phyloP scores from a whole-genome alignment of 163 green algal genomes.

The Chloroidium sp. region DNA sequence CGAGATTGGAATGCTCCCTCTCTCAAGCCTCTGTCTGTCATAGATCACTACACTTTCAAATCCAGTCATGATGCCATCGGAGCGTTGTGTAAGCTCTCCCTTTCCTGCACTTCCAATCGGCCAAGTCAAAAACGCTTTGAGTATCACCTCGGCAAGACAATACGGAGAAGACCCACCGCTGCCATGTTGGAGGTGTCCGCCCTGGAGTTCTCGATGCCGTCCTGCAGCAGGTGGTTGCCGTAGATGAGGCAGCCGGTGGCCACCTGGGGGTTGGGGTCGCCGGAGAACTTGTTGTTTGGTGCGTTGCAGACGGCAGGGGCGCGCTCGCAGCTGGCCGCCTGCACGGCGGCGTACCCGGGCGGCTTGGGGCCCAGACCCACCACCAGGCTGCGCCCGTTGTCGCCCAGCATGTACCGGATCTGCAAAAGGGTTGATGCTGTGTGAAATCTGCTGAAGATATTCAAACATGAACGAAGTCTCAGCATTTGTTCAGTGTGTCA shows the following conservation, averaged over 20 bases:
- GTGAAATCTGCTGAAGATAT: too few species aligned
- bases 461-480: too few species aligned
- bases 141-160: too few species aligned
- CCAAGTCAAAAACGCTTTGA: too few species aligned
- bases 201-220: slow-evolving; percentile 13
- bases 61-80: too few species aligned
- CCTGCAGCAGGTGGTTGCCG: slow-evolving; percentile 4
- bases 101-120: too few species aligned
- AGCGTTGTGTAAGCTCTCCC: too few species aligned
- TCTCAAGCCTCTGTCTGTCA: too few species aligned
- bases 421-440: neutral
- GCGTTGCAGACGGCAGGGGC: slow-evolving; percentile 13
- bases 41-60: too few species aligned
- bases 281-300: slow-evolving; percentile 9
- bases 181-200: slow-evolving; percentile 4
- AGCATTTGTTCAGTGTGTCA: too few species aligned
- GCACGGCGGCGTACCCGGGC: slow-evolving; percentile 22
- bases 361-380: slow-evolving; percentile 23
- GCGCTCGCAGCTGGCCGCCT: slow-evolving; percentile 30
- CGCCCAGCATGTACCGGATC: slow-evolving; percentile 28
- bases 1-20: too few species aligned
- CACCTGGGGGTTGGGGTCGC: slow-evolving; percentile 19
- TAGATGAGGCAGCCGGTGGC: slow-evolving; percentile 23
- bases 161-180: too few species aligned
- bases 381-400: slow-evolving; percentile 23